Conservation (phyloP, 192 early-diverging fungal genomes). For the Physocladia obscura region DNA sequence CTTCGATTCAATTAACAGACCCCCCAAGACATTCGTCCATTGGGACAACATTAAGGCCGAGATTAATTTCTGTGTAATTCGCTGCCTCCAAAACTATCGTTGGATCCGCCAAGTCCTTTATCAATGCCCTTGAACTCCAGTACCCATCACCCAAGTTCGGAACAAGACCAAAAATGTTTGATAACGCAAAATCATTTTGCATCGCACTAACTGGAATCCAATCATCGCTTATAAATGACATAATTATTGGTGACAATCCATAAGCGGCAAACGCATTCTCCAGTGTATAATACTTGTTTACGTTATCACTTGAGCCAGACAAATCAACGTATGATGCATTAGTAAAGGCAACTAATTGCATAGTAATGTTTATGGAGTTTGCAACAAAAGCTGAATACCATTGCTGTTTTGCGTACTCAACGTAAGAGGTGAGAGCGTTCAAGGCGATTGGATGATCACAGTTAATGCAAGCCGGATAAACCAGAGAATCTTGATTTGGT, state of each 20-base stretch:
- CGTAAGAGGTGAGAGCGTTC: neutral
- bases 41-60: neutral
- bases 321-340: neutral
- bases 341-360: neutral
- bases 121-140: neutral
- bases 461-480: neutral
- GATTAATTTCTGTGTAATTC: neutral
- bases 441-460: neutral
- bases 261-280: neutral
- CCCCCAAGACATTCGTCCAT: neutral
- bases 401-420: neutral
- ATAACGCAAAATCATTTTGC: neutral
- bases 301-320: neutral
- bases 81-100: neutral
- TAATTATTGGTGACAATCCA: neutral
- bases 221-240: neutral
- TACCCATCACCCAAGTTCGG: neutral
- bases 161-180: neutral
- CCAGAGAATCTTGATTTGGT: neutral
- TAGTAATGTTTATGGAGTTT: neutral
- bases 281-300: neutral
- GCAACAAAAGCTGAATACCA: neutral
- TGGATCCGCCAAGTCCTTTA: neutral
- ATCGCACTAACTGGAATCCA: neutral
- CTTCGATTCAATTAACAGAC: neutral